Evolutionary conservation across 768 basidiomycete species (phyloP), one percentile per base, ranked within the genome.

Genomic region (Rhodocollybia butyracea): DNA sequence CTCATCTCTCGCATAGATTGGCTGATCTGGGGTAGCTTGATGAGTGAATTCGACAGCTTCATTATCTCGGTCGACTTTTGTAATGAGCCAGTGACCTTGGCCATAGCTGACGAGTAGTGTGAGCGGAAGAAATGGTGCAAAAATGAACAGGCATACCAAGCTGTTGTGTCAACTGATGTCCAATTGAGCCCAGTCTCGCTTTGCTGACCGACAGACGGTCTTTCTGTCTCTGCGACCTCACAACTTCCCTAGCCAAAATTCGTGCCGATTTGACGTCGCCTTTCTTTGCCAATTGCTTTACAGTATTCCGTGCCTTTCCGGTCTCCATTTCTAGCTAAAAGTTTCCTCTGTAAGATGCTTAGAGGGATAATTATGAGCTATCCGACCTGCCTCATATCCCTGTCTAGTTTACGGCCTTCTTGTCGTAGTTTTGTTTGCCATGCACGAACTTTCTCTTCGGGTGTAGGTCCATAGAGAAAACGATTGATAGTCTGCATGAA

Each of bases 1-100:
- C 89, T 93, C 94, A 99, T 95, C 65, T 97, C 90, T 32, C 94
- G 83, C 97, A 99, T 99, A 1, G 84, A 82, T 59, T 85, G 87
- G 70, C 88, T 89, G 46, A 98, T 84, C 68, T 98, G 94, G 17
- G 97, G 97, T 15, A 99, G 78, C 64, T 86, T 94, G 60, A 98
- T 76, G 45, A 98, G 80, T 26, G 88, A 75, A 73, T 96, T 98
- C n/a, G 94, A 95, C 39, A 95, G 78, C 73, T 90, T 98, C 95
- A 99, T 98, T 58, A 98, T 98, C 69, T 98, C 95, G 1, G 96
- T 94, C 6, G 94, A 97, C 71, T 94, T 97, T 73, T 98, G 96
- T 58, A 99, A 76, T 5, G 95, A 84, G n/a, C 97, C 97, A 8
- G 97, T 98, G 38, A 98, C 92, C 75, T 98, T 99, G 59, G 87